Evolutionary conservation across 2,329 filamentous ascomycete genomes (phyloP), one percentile per base, ranked within the genome.

Genomic region (Fusarium longipes): DNA sequence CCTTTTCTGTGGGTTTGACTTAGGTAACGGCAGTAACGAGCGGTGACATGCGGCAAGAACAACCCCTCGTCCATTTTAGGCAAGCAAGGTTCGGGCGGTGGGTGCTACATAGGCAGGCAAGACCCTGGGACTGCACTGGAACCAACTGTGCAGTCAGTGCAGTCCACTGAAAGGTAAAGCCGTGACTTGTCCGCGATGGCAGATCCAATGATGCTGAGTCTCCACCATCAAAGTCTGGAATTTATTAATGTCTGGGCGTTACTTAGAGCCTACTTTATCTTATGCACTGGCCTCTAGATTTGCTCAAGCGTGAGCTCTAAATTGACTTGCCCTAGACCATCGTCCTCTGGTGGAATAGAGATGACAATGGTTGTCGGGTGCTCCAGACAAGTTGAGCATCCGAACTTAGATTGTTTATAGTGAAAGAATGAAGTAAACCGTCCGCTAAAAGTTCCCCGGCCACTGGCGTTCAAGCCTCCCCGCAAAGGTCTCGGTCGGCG

Each of bases 11-110:
- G 64, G 67, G 63, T 58, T 57, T 57, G 25, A 48, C 18, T 48
- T 48, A 53, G 54, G 58, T 57, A 55, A 32, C 30, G 69, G 68
- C 57, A 57, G 67, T 74, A 74, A 67, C 65, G 45, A 63, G 75
- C 75, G 76, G 75, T 77, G 60, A 45, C 20, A 3, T 4, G 2
- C 9, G 76, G 76, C 76, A 77, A 67, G 72, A 76, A 65, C 8
- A 51, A 36, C 51, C 45, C 53, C 54, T 61, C 40, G 40, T 43
- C 39, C 44, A 18, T n/a, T 52, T 36, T 60, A 7, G 53, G 65
- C 11, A 68, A 61, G n/a, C 48, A 24, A 18, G 20, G n/a, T 15
- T 43, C 20, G 33, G 54, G 65, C 64, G 65, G 59, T n/a, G n/a
- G n/a, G n/a, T n/a, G n/a, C n/a, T n/a, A n/a, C n/a, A n/a, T 6